Percentiles rank a stretch among this genome's conserved stretches.
These are phyloP conservation scores for Colletotrichum plurivorum DNA, from an alignment of 2,329 filamentous ascomycete genomes.

Conservation along the genomic window DNA sequence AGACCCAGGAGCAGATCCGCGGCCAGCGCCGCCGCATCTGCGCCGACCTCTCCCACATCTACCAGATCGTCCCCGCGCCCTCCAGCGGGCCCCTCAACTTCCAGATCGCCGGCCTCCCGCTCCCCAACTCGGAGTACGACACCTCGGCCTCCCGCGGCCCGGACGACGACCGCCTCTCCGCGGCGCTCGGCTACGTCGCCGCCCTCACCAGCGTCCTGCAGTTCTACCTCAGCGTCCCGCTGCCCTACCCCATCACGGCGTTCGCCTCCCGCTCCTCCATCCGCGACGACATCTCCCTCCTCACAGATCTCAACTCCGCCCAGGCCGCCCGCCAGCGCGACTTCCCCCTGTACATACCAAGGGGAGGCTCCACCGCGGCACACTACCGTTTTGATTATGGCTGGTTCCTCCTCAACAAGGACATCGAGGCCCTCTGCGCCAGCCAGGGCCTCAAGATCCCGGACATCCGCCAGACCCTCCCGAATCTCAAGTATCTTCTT, in stretches of 20 bases:
- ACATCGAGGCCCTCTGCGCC: conserved; percentile 81
- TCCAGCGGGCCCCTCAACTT: conserved; percentile 78
- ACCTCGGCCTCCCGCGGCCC: conserved; percentile 53
- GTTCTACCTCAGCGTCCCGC: conserved; percentile 82
- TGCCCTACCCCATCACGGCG: conserved; percentile 84
- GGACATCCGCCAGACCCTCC: conserved; percentile 91
- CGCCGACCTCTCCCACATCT: conserved; percentile 84
- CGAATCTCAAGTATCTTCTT: conserved; percentile 93
- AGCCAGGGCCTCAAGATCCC: conserved; percentile 82
- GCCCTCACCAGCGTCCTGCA: conserved; percentile 83
- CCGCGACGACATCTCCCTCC: conserved; percentile 78
- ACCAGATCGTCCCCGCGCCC: conserved; percentile 79
- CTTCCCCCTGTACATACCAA: conserved; percentile 83
- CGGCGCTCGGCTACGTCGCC: conserved; percentile 85
- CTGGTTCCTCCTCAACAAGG: conserved; percentile 96
- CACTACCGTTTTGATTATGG: conserved; percentile 96
- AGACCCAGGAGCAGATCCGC: conserved; percentile 76
- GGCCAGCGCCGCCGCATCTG: conserved; percentile 92
- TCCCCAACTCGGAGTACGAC: conserved; percentile 87
- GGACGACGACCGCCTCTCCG: conserved; percentile 81
- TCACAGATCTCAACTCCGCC: conserved; percentile 53
- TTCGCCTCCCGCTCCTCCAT: conserved; percentile 83
- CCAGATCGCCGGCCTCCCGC: conserved; percentile 81
- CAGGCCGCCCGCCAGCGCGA: conserved; percentile 66
- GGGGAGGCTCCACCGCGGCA: conserved; percentile 74